Evolutionary conservation across 257 asterid species (phyloP).

Genomic region (Marsdenia floribunda): DNA sequence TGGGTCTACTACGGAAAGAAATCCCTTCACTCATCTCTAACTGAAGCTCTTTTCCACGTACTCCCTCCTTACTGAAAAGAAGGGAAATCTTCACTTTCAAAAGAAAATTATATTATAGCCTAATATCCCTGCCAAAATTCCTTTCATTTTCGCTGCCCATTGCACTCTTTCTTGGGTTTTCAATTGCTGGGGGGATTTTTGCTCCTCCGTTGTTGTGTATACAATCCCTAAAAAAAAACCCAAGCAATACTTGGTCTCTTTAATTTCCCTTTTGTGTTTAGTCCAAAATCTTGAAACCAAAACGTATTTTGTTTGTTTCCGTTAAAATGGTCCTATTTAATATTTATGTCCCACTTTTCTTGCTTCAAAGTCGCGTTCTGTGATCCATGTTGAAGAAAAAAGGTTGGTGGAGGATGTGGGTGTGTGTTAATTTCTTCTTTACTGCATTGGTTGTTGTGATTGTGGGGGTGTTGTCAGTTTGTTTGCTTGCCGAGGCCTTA

Average conservation of each 20-base stretch:
- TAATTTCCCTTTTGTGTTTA: neutral
- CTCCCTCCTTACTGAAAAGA: no score
- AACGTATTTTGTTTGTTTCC: neutral
- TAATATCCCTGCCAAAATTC: neutral
- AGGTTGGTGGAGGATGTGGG: neutral
- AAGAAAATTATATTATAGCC: neutral
- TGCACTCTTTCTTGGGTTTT: neutral
- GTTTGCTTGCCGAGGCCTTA: neutral
- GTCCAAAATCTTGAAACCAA: conserved; percentile 3
- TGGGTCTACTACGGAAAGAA: no score
- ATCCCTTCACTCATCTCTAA: no score
- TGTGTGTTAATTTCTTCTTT: neutral
- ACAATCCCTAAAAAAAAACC: neutral
- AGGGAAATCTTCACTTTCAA: neutral
- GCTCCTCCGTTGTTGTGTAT: neutral
- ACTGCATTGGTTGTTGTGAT: neutral
- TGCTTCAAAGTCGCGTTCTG: neutral
- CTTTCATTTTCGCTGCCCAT: neutral
- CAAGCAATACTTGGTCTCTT: neutral
- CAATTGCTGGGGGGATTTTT: neutral
- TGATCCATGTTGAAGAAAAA: conserved; percentile 1
- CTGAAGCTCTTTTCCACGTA: no score
- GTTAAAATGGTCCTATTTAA: conserved; percentile 7
- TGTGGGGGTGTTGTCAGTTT: neutral
- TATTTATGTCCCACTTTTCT: conserved; percentile 4